Evolutionary conservation across 1,284 basidiomycete species (phyloP).

Genomic region (Irpex sp.): DNA sequence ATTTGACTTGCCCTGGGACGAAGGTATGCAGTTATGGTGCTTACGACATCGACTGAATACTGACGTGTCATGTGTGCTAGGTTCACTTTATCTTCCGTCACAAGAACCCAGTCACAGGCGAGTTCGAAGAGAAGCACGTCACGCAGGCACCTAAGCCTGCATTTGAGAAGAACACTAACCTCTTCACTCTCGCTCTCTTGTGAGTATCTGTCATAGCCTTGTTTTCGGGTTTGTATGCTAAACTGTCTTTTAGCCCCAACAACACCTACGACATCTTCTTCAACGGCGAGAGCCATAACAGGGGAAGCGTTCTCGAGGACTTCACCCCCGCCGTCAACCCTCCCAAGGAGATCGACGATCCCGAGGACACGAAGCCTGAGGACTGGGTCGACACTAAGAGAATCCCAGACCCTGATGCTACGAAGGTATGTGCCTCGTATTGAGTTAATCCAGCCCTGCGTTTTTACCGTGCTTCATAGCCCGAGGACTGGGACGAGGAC

Average conservation of each 20-base stretch:
- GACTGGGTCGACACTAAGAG: constrained; percentile 92
- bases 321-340: constrained; percentile 97
- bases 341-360: constrained; percentile 88
- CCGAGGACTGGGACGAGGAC: constrained; percentile 95
- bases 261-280: constrained; percentile 93
- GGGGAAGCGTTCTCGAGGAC: constrained; percentile 89
- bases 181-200: constrained; percentile 93
- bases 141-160: constrained; percentile 77
- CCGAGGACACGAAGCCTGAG: constrained; percentile 85
- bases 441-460: background rate
- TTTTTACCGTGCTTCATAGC: constrained; percentile 38
- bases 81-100: constrained; percentile 98
- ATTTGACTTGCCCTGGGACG: constrained; percentile 82
- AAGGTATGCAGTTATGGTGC: constrained; percentile 56
- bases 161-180: constrained; percentile 85
- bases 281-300: constrained; percentile 82
- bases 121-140: constrained; percentile 97
- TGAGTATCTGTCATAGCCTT: constrained; percentile 35
- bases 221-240: background rate
- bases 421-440: constrained; percentile 51
- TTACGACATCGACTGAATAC: constrained; percentile 1
- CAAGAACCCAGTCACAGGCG: constrained; percentile 87
- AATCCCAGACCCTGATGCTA: constrained; percentile 84
- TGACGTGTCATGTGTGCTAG: constrained; percentile 33
- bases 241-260: constrained; percentile 66